phyloP scores from a whole-genome alignment of 371 early-diverging fungal species.

The Mortierella sp. region DNA sequence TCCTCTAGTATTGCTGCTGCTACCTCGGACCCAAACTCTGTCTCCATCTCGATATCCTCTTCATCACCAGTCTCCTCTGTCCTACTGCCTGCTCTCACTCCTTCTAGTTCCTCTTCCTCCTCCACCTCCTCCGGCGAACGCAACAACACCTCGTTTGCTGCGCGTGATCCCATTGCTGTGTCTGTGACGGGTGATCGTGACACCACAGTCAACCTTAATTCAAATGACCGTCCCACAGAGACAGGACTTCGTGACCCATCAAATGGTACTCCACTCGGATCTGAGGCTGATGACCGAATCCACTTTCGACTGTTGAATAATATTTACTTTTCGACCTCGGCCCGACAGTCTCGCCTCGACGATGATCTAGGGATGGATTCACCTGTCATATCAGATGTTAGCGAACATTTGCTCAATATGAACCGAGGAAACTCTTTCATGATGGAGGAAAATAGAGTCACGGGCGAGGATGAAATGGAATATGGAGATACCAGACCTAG shows the following conservation, averaged over 20 bases:
- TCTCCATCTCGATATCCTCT: constrained; percentile 21
- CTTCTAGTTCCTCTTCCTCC: neutral
- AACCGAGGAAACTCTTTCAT: neutral
- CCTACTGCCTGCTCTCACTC: neutral
- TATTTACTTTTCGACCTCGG: constrained; percentile 23
- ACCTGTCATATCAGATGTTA: neutral
- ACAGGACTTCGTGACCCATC: neutral
- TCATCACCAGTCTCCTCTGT: constrained; percentile 8
- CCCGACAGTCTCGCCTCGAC: constrained; percentile 7
- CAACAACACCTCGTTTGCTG: neutral
- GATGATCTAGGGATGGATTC: constrained; percentile 22
- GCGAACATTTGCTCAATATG: neutral
- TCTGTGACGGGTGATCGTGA: constrained; percentile 15
- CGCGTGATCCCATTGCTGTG: neutral
- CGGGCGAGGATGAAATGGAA: constrained; percentile 15
- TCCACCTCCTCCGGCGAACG: neutral
- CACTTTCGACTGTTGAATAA: constrained; percentile 39
- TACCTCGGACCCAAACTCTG: constrained; percentile 16
- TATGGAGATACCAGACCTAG: constrained; percentile 1
- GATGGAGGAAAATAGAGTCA: neutral
- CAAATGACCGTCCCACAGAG: neutral
- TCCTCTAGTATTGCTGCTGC: constrained; percentile 24
- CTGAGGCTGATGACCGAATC: constrained; percentile 45
- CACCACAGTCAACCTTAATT: constrained; percentile 11
- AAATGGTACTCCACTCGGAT: neutral